Evolutionary conservation across 768 basidiomycete species (phyloP).

Genomic region (Xerocomellus amylosporus): DNA sequence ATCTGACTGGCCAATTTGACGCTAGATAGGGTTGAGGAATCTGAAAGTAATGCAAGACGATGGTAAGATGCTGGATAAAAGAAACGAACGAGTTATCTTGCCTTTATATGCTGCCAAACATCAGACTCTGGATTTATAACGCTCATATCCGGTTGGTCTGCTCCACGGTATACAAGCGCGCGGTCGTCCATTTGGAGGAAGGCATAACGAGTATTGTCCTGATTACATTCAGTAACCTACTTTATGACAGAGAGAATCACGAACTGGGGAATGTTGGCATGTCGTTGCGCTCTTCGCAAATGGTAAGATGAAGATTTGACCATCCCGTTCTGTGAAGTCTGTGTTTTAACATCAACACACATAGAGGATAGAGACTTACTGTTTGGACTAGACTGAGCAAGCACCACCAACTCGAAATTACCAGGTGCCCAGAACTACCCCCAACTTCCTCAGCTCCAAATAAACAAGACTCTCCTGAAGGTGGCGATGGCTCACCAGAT

Average conservation of each 20-base stretch:
- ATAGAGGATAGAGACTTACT: conserved; percentile 38
- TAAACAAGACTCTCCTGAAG: background rate
- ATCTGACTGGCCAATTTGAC: conserved; percentile 91
- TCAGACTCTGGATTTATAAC: conserved; percentile 97
- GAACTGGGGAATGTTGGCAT: conserved; percentile 85
- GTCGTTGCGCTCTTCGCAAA: conserved; percentile 96
- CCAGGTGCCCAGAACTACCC: conserved; percentile 89
- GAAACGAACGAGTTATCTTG: conserved; percentile 19
- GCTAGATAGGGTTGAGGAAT: conserved; percentile 87
- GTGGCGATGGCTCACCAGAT: conserved; percentile 51
- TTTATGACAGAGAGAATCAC: conserved; percentile 24
- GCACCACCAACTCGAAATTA: conserved; percentile 82
- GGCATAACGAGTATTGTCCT: conserved; percentile 96
- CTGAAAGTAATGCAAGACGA: conserved; percentile 38
- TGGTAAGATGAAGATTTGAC: conserved; percentile 80
- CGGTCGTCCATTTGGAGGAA: conserved; percentile 96
- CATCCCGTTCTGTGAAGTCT: conserved; percentile 46
- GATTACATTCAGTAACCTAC: conserved; percentile 6
- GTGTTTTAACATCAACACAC: background rate
- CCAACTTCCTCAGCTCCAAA: conserved; percentile 2
- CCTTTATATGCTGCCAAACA: conserved; percentile 98
- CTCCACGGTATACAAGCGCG: conserved; percentile 89
- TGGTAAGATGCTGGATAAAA: background rate
- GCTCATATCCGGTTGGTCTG: conserved; percentile 97
- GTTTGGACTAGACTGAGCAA: conserved; percentile 53